Evolutionary conservation across 768 basidiomycete species (phyloP), one percentile per base, ranked within the genome.

Genomic region (Mycena maculata): DNA sequence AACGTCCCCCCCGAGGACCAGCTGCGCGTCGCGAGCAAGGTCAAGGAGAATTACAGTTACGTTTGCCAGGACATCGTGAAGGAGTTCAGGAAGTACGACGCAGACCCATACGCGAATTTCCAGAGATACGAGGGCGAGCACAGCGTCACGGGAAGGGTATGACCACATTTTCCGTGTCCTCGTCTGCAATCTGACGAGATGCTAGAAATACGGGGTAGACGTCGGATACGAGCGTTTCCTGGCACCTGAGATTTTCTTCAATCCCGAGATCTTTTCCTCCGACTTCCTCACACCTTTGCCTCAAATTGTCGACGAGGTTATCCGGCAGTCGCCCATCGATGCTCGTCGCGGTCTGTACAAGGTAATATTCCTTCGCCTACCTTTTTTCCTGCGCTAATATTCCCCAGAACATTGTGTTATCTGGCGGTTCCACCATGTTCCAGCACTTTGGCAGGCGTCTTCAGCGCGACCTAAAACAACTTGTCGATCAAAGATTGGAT

Each of bases 231-330:
- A 99, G 79, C 95, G 98, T 27, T 99, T 99, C 88, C 90, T 99
- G 57, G 98, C 97, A 7, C 96, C 98, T 7, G 98, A 99, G 79
- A 98, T 99, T 74, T 99, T 99, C 84, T 99, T 98, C 87, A 99
- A 99, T 82, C 98, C 98, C 16, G 97, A 99, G 79, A 98, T 99
- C 72, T 93, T 93, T 79, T 98, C 96, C 0, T 96, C 95, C 42
- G 97, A 99, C 78, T 98, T 98, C 86, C 79, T 99, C 68, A 98
- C 96, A 6, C 98, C 98, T 11, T 87, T 99, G 4, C 95, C 98
- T 0, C 90, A 97, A 68, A 94, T 99, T 59, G 98, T 99, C 61
- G 98, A 99, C 74, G 90, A 90, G 63, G 96, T 98, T 59, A 98
- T 99, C 68, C 95, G 96, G 78, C 86, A 92, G 64, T 96, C 95